Conservation (phyloP, 2,329 filamentous ascomycete genomes). For the Talaromyces sp. region DNA sequence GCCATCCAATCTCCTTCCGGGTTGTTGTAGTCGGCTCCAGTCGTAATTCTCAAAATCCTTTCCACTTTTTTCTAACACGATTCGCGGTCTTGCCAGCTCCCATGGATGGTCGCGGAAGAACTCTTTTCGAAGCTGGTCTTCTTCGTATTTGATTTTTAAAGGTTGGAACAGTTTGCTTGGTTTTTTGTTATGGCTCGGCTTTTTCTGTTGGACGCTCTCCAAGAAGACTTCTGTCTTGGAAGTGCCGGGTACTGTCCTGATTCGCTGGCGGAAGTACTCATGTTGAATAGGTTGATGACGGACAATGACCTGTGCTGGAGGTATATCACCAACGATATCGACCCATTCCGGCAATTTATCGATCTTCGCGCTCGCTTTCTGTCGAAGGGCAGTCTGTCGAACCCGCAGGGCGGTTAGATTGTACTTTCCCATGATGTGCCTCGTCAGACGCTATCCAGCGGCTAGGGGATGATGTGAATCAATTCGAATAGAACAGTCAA, state of each 20-base stretch:
- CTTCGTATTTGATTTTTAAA: conserved; percentile 71
- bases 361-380: conserved; percentile 37
- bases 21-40: conserved; percentile 76
- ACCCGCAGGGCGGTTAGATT: conserved; percentile 48
- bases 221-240: conserved; percentile 35
- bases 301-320: conserved; percentile 59
- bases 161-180: conserved; percentile 78
- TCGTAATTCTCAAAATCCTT: conserved; percentile 72
- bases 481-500: background rate
- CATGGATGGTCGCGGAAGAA: conserved; percentile 96
- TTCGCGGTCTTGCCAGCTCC: conserved; percentile 85
- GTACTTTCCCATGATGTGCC: conserved; percentile 43
- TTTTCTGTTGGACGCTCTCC: conserved; percentile 33
- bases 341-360: conserved; percentile 52
- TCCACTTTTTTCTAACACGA: conserved; percentile 81
- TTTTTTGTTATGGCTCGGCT: conserved; percentile 55
- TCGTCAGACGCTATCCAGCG: background rate
- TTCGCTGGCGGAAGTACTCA: conserved; percentile 39
- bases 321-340: conserved; percentile 54
- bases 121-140: conserved; percentile 73
- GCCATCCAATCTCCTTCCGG: conserved; percentile 72
- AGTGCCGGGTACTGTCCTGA: conserved; percentile 30
- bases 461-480: background rate
- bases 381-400: conserved; percentile 41
- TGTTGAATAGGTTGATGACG: conserved; percentile 54